A percentile compares a stretch with the other conserved stretches of the same genome.
phyloP scores from a whole-genome alignment of 495 filamentous ascomycete species.

The Lepidopterella palustris region DNA sequence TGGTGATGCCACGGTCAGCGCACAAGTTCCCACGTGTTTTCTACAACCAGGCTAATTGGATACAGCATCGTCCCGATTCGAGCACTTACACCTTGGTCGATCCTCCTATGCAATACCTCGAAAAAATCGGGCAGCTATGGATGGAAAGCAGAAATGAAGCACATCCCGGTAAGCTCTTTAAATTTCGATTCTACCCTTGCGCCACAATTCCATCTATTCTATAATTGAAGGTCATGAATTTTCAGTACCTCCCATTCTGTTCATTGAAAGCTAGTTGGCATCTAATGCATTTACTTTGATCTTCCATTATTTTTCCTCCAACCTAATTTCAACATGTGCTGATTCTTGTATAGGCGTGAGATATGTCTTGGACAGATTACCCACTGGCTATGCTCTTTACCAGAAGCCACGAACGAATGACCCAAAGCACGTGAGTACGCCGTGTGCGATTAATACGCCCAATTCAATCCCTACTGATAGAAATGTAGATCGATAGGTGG shows the following conservation, averaged over 20 bases:
- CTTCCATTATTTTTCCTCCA: neutral
- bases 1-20: conserved; percentile 35
- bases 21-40: too few species aligned
- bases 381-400: conserved; percentile 48
- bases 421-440: conserved; percentile 35
- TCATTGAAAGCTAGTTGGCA: neutral
- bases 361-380: conserved; percentile 49
- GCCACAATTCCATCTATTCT: neutral
- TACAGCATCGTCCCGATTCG: conserved; percentile 29
- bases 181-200: neutral
- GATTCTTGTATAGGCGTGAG: conserved; percentile 35
- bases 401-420: conserved; percentile 41
- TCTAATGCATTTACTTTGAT: neutral
- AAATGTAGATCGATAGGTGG: conserved; percentile 48
- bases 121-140: conserved; percentile 31
- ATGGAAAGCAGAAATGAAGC: conserved; percentile 24
- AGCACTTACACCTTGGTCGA: conserved; percentile 11
- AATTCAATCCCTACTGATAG: too few species aligned
- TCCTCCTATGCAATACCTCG: conserved; percentile 31
- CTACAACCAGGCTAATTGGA: too few species aligned
- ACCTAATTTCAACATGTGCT: neutral
- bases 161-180: conserved; percentile 6
- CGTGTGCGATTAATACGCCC: neutral
- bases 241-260: too few species aligned
- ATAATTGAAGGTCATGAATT: too few species aligned